Evolutionary conservation across 352 stramenopile species (phyloP), one percentile per base, ranked within the genome.

Genomic region (Peronosclerospora sorghi): DNA sequence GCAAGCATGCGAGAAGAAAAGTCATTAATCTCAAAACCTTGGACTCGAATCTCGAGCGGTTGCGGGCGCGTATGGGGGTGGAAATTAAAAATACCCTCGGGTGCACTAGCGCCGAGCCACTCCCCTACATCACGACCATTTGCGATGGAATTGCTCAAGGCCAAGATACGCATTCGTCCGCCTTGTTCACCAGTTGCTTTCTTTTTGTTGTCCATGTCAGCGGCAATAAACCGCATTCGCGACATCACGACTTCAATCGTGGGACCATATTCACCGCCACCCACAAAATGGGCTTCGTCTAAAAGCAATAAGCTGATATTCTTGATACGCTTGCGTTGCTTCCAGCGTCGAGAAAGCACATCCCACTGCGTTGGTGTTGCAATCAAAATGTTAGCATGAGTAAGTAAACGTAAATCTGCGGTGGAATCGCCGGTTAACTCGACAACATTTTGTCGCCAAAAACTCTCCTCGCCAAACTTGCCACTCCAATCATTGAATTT

Each of bases 251-350:
- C 77, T 62, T 99, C 97, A 50, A 99, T 88, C 8, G 86, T 97
- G 10, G 95, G 87, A 7, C 80, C 80, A 26, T 74, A 84, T 65
- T 86, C 65, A 5, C 76, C 82, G 9, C 73, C 74, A 19, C 95
- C 96, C 4, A 99, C 73, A 45, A 99, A 96, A 55, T 99, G 96
- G 26, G 98, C 47, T 48, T 99, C 94, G 65, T 99, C 97, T 17
- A 98, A 73, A 41, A 99, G 73, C 21, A 99, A 80, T 6, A 99
- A 69, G 19, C 71, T 73, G 14, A 98, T 74, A 45, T 86, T 71
- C 45, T 98, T 94, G 28, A 99, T 90, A 34, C 80, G 82, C 57
- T 98, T 98, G 36, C 95, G 78, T 57, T 98, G 94, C 56, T 96
- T 97, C 95, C 95, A 98, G 42, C 93, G 79, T 35, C 94, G 68